Base-by-base conservation (phyloP, 202 grass and related monocot species). In the Schoenoplectus tabernaemontani region DNA sequence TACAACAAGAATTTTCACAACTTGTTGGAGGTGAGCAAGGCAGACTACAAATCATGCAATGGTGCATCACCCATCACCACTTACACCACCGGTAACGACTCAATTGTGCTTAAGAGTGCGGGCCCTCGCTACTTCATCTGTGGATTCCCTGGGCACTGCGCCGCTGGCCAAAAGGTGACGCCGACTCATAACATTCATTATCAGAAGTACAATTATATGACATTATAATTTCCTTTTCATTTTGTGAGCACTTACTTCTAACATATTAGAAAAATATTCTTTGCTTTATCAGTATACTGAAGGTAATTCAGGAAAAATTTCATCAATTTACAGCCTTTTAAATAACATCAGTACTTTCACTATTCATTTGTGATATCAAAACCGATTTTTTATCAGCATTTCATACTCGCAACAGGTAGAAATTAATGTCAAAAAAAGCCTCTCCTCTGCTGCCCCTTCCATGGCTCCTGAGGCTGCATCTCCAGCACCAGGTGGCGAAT, bases 1-100 rank as follows among this genome's bases (percentile, higher is more conserved):
- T 96, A 96, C 87, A 83, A 84, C 87, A 90, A 88, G 76, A 84
- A 90, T 51, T 83, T 88, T 78, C 93, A 96, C 78, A 88, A 96
- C 85, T 87, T 92, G 79, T 9, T 90, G 81, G 86, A 87, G 39
- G 93, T 96, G 89, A 92, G 81, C 90, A 86, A 90, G 82, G 53
- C 82, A 3, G 86, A 60, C 66, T 96, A 88, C 87, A 78, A 85
- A 63, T 78, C 56, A 12, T 96, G 93, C 90, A 12, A 66, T 84
- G 13, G 80, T 24, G 65, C 53, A 2, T 90, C 89, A 64, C 87
- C 93, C 38, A 88, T 69, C 7, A 69, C 90, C 57, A 85, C 85
- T 63, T 87, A 90, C 83, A 54, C 78, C 26, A 87, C 90, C 42
- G 93, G 93, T 63, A 90, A 96, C 11, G 93, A 96, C 84, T 90